Conservation (phyloP, 306 rosid species). For the Canavalia gladiata region DNA sequence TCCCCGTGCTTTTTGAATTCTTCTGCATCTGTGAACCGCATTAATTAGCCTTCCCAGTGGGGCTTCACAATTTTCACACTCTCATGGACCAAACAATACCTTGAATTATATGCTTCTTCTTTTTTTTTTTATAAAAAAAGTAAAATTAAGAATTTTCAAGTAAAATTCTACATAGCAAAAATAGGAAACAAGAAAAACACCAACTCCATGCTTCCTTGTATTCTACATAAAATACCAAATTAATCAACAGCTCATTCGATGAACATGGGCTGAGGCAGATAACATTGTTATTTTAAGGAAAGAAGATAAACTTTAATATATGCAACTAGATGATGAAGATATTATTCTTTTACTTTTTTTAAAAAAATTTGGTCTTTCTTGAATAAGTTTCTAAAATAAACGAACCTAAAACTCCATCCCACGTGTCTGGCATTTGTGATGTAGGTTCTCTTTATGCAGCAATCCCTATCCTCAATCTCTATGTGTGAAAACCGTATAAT, state of each 20-base stretch:
- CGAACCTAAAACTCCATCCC: slow-evolving; percentile 28
- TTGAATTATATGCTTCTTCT: not conserved
- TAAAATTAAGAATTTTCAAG: not conserved
- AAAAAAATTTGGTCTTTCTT: not conserved
- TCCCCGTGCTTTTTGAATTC: slow-evolving; percentile 20
- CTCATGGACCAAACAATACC: not conserved
- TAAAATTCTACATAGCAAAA: not conserved
- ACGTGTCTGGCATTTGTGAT: slow-evolving; percentile 43
- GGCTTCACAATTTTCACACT: slow-evolving; percentile 7
- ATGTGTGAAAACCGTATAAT: not conserved
- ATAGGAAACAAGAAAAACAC: not conserved
- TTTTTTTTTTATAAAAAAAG: no score
- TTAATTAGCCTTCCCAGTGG: not conserved
- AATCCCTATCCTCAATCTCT: slow-evolving; percentile 36
- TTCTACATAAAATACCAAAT: slow-evolving; percentile 35
- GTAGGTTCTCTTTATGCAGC: slow-evolving; percentile 5
- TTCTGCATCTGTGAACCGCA: not conserved
- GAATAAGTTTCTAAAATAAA: not conserved
- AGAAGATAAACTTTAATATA: slow-evolving; percentile 44
- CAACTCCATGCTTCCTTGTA: slow-evolving; percentile 39
- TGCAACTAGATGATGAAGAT: slow-evolving; percentile 42
- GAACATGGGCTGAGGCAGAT: slow-evolving; percentile 30
- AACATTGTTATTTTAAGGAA: slow-evolving; percentile 31
- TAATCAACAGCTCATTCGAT: slow-evolving; percentile 32
- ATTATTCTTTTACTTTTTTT: slow-evolving; percentile 15